A percentile compares a stretch with the other conserved stretches of the same genome.
phyloP scores from a whole-genome alignment of 2,329 filamentous ascomycete genomes.

The Stylonectria norvegica region DNA sequence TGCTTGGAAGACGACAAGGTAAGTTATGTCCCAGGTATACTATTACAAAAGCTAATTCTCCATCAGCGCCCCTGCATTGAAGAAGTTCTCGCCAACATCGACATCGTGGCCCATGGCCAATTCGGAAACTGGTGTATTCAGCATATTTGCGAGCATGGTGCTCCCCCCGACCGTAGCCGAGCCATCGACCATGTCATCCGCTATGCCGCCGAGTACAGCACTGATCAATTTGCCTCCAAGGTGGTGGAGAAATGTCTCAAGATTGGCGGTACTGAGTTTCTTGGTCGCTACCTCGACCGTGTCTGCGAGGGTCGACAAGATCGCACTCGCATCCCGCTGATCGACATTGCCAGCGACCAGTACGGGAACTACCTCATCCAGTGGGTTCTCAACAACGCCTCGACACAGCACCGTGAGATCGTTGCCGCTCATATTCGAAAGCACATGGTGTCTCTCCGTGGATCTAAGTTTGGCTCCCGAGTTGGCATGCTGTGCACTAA shows the following conservation, averaged over 20 bases:
- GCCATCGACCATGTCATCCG: constrained; percentile 94
- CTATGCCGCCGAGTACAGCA: constrained; percentile 93
- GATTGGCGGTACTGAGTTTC: constrained; percentile 86
- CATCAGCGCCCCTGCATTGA: constrained; percentile 91
- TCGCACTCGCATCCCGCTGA: constrained; percentile 91
- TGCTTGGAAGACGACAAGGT: constrained; percentile 98
- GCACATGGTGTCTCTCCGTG: constrained; percentile 98
- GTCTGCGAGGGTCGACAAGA: constrained; percentile 89
- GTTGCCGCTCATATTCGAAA: constrained; percentile 94
- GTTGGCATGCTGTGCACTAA: constrained; percentile 99
- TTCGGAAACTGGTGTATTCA: constrained; percentile 99
- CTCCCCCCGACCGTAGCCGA: constrained; percentile 82
- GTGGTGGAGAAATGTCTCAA: constrained; percentile 99
- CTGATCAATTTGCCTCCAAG: constrained; percentile 98
- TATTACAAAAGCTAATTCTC: constrained; percentile 13
- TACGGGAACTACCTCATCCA: constrained; percentile 98
- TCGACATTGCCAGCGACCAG: constrained; percentile 97
- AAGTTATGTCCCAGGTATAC: constrained; percentile 23
- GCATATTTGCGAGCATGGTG: constrained; percentile 96
- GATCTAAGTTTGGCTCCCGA: constrained; percentile 96
- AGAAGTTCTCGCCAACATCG: constrained; percentile 90
- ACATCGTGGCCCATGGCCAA: constrained; percentile 93
- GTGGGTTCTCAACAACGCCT: constrained; percentile 89
- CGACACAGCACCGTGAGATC: constrained; percentile 83
- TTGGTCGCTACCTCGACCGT: constrained; percentile 86